Evolutionary conservation across 306 rosid genomes (phyloP).

Genomic region (Vigna angularis): DNA sequence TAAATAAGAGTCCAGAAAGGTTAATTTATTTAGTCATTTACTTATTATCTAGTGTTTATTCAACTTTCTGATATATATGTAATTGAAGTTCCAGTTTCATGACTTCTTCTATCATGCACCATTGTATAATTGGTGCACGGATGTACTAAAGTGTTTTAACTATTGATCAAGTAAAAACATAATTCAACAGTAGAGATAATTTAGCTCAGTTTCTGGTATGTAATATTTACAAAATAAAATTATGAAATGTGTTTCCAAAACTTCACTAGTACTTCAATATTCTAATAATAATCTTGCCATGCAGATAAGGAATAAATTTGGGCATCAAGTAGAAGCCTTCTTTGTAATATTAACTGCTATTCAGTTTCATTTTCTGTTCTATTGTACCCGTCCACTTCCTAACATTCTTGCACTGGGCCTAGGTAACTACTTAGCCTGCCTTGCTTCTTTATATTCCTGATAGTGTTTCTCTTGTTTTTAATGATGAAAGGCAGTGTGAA

Average conservation of each 20-base stretch:
- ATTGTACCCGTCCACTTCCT: slow-evolving; percentile 89
- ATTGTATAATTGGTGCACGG: neutral
- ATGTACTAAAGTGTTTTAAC: neutral
- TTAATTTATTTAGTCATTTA: slow-evolving; percentile 4
- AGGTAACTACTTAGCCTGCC: slow-evolving; percentile 60
- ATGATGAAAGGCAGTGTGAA: slow-evolving; percentile 14
- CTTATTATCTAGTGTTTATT: neutral
- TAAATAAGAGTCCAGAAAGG: neutral
- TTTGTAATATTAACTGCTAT: slow-evolving; percentile 72
- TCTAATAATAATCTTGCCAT: slow-evolving; percentile 33
- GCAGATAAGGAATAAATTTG: slow-evolving; percentile 81
- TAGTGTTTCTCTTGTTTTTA: neutral
- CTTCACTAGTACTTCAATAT: neutral
- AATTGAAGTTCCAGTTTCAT: slow-evolving; percentile 4
- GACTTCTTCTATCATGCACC: neutral
- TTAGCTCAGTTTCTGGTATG: neutral
- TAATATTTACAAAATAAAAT: neutral
- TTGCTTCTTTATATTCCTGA: slow-evolving; percentile 6
- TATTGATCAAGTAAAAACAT: neutral
- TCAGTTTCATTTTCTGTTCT: slow-evolving; percentile 92
- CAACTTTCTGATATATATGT: neutral
- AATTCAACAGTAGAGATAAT: neutral
- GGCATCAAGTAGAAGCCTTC: slow-evolving; percentile 91
- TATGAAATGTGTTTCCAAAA: neutral
- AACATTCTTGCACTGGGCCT: slow-evolving; percentile 77